These are phyloP conservation scores for Dioscorea cayenensis DNA, from an alignment of 116 monocot genomes.

Conservation along the genomic window DNA sequence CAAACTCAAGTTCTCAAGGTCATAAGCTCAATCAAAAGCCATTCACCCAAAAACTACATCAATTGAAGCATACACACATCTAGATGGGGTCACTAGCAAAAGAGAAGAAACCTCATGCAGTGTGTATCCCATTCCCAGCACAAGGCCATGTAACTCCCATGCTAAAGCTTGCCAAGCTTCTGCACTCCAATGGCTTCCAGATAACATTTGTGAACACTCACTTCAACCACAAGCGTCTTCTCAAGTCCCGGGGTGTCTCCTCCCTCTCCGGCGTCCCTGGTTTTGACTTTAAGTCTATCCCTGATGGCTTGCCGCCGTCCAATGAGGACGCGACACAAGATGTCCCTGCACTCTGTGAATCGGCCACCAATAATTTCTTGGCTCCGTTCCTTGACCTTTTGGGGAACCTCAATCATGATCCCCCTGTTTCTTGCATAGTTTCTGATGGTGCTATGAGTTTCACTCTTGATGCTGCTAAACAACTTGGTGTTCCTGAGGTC, in stretches of 20 bases:
- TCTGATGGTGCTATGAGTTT: constrained; percentile 6
- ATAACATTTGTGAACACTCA: constrained; percentile 52
- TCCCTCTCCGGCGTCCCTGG: not conserved
- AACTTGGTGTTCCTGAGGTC: not conserved
- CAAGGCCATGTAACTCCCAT: constrained; percentile 11
- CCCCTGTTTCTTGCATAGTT: constrained; percentile 6
- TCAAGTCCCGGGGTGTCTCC: not conserved
- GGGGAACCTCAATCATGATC: not conserved
- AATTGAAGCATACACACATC: too few relatives aligned
- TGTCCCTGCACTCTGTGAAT: constrained; percentile 2
- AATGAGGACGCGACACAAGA: constrained; percentile 3
- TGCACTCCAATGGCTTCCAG: constrained; percentile 21
- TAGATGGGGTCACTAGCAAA: not conserved
- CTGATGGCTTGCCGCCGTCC: constrained; percentile 5
- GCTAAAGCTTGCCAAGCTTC: constrained; percentile 5
- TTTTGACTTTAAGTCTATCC: constrained; percentile 2
- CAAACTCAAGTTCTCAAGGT: too few relatives aligned
- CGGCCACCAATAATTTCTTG: not conserved
- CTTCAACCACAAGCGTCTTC: constrained; percentile 29
- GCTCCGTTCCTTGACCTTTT: not conserved
- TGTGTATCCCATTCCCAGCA: constrained; percentile 5
- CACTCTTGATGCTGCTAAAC: constrained; percentile 1
- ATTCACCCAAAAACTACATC: too few relatives aligned
- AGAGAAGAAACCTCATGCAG: constrained; percentile 4
- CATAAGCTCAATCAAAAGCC: too few relatives aligned